phyloP scores from a whole-genome alignment of 768 basidiomycete species.

The Naganishia randhawae region DNA sequence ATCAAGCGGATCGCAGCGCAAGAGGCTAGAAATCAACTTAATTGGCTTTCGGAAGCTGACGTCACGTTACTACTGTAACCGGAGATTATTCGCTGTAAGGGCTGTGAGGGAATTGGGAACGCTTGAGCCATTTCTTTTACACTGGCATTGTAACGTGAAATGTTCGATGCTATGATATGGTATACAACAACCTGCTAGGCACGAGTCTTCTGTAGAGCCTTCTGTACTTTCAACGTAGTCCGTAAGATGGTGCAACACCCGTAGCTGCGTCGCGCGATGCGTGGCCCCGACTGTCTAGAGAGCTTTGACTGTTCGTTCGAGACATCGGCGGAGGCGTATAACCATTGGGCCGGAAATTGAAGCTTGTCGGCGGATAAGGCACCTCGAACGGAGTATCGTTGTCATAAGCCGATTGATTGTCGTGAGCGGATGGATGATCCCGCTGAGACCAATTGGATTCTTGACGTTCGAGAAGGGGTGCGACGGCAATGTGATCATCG shows the following conservation, averaged over 20 bases:
- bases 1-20: background rate
- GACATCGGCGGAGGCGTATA: conserved; percentile 20
- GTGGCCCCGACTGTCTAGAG: background rate
- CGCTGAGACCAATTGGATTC: conserved; percentile 18
- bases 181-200: conserved; percentile 13
- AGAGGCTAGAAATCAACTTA: no score
- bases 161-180: conserved; percentile 1
- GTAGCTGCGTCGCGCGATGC: background rate
- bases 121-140: no score
- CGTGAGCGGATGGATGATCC: conserved; percentile 7
- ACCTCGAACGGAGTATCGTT: background rate
- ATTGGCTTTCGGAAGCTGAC: background rate
- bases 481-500: conserved; percentile 25
- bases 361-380: conserved; percentile 14
- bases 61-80: background rate
- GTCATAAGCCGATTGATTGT: conserved; percentile 11
- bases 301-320: conserved; percentile 14
- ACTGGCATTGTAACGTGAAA: background rate
- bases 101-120: no score
- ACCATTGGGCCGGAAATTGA: conserved; percentile 7
- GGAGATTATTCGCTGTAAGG: no score
- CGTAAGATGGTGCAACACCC: background rate
- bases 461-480: conserved; percentile 24
- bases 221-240: background rate
- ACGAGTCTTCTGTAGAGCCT: conserved; percentile 2